These are phyloP conservation scores for Hymenoscyphus scutula DNA, from an alignment of 2,329 filamentous ascomycete species.

Conservation along the genomic window DNA sequence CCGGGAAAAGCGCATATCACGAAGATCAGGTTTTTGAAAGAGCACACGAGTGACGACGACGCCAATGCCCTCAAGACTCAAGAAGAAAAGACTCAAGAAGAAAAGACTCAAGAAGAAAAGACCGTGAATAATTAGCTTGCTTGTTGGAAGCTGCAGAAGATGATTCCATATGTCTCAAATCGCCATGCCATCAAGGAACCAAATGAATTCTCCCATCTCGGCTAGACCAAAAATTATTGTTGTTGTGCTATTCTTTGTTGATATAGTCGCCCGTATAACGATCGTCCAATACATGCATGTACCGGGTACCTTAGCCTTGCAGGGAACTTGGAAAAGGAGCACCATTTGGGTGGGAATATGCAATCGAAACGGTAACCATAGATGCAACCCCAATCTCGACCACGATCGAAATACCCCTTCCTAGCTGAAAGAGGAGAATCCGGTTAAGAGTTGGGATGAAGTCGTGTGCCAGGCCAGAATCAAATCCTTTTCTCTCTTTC, in stretches of 20 bases:
- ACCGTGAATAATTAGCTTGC: neutral
- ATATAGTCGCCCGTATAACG: neutral
- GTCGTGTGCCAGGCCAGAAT: neutral
- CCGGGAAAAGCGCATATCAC: neutral
- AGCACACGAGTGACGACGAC: neutral
- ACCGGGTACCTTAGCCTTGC: neutral
- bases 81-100: too few species aligned
- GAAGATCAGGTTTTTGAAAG: neutral
- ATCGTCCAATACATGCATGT: constrained; percentile 1
- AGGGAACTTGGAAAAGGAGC: neutral
- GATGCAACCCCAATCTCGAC: neutral
- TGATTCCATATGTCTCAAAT: neutral
- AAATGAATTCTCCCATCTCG: neutral
- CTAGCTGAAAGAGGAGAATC: neutral
- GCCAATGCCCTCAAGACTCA: neutral
- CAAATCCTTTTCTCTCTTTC: too few species aligned
- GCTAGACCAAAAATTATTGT: too few species aligned
- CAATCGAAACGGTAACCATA: neutral
- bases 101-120: neutral
- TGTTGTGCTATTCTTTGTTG: neutral
- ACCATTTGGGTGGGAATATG: neutral
- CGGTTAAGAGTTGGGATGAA: neutral
- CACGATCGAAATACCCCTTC: neutral
- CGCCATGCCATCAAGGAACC: neutral
- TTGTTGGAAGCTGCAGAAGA: neutral